Evolutionary conservation across 2,329 filamentous ascomycete species (phyloP).

Genomic region (Achaetomium macrosporum): DNA sequence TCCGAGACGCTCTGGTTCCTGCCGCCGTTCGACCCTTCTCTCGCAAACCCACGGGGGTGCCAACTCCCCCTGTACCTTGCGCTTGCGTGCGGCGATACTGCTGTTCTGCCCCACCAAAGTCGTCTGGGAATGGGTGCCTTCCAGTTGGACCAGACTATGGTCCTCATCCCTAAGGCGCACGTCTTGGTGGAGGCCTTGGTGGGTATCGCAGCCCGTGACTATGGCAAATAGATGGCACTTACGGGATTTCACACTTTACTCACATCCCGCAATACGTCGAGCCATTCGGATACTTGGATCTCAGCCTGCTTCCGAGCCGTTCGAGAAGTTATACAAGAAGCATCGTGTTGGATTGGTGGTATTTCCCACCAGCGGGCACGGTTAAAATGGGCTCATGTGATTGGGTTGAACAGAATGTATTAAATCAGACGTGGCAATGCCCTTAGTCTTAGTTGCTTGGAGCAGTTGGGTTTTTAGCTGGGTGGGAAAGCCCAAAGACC

Average conservation of each 20-base stretch:
- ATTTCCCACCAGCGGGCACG: too few relatives aligned
- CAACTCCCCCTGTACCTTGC: conserved; percentile 1
- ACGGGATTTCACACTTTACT: background rate
- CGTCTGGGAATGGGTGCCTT: background rate
- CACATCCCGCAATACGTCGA: background rate
- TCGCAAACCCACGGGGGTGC: background rate
- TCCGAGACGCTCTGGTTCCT: conserved; percentile 3
- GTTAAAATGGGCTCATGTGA: too few relatives aligned
- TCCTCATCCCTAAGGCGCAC: conserved; percentile 1
- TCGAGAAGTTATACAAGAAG: background rate
- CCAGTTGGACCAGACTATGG: background rate
- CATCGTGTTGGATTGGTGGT: too few relatives aligned
- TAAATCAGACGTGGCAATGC: too few relatives aligned
- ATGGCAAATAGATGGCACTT: background rate
- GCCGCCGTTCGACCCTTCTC: background rate
- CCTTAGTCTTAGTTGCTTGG: too few relatives aligned
- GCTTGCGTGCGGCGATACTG: background rate
- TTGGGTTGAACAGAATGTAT: too few relatives aligned
- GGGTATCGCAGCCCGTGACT: background rate
- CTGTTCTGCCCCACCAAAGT: background rate
- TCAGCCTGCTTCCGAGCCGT: background rate
- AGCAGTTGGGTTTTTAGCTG: too few relatives aligned
- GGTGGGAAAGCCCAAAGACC: too few relatives aligned
- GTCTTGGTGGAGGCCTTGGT: background rate
- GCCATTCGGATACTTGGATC: background rate